Evolutionary conservation across 2,329 filamentous ascomycete genomes (phyloP), one percentile per base, ranked within the genome.

Genomic region (Venturia asperata): DNA sequence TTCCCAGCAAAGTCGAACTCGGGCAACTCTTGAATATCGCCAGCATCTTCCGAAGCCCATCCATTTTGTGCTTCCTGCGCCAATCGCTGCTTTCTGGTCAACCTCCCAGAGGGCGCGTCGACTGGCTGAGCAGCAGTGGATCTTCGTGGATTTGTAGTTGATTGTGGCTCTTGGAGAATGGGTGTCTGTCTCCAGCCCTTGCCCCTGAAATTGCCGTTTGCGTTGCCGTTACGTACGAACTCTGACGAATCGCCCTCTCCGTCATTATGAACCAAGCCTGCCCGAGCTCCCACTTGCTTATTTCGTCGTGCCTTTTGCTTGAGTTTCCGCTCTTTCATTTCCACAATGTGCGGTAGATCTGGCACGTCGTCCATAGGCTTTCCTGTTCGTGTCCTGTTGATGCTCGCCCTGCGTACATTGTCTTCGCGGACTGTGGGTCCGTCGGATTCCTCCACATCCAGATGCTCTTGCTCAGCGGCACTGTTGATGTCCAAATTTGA

Each of bases 11-110:
- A 97, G 75, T 97, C 93, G 71, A 97, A 97, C 67, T 97, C 94
- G 13, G 90, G 91, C 81, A 94, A 85, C 73, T 95, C 93, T 76
- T 93, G 90, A 27, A 94, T 90, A 73, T 97, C 94, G 0, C 91
- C 97, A 27, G 93, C 92, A 72, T 97, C 93, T 73, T 97, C 94
- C 0, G 93, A 97, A 4, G 91, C 92, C 92, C 93, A 97, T 3
- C 91, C 93, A 73, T 91, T 95, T 55, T 37, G 79, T 72, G 74
- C 70, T 77, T 78, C 66, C 74, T 76, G 63, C 74, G 76, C 52
- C 74, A 76, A 13, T 72, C 71, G 64, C 24, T 43, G 72, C 27
- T 24, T 37, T 21, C 52, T 71, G 17, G 72, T 58, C 73, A 45
- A 76, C 75, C 67, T 73, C 72, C 21, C 74, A 65, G 21, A 74